Conservation (phyloP, 331 rosid species). For the Acacia concinna region DNA sequence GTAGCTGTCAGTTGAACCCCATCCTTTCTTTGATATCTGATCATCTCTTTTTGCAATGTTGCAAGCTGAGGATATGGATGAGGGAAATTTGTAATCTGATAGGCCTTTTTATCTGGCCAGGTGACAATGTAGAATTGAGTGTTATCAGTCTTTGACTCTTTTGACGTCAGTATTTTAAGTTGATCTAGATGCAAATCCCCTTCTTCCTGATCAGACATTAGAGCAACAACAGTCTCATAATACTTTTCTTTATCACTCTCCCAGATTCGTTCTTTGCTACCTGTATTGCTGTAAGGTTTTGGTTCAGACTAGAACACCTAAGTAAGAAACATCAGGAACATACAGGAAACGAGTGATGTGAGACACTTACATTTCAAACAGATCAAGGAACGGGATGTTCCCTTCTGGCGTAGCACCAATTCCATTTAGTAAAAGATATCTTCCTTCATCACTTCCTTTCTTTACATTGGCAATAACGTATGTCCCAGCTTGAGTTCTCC, state of each 20-base stretch:
- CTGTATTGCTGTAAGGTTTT: slow-evolving; percentile 78
- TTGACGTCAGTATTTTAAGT: slow-evolving; percentile 81
- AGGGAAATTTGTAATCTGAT: slow-evolving; percentile 86
- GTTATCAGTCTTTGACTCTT: slow-evolving; percentile 97
- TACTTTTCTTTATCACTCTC: slow-evolving; percentile 81
- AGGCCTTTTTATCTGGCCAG: slow-evolving; percentile 80
- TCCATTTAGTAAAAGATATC: slow-evolving; percentile 77
- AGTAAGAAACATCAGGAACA: slow-evolving; percentile 19
- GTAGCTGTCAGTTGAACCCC: slow-evolving; percentile 99
- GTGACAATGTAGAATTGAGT: slow-evolving; percentile 76
- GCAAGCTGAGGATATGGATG: slow-evolving; percentile 98
- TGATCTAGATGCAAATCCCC: slow-evolving; percentile 75
- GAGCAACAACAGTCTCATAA: slow-evolving; percentile 82
- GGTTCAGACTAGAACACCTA: slow-evolving; percentile 36
- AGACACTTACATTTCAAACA: slow-evolving; percentile 84
- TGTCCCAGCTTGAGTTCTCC: slow-evolving; percentile 88
- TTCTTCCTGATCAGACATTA: slow-evolving; percentile 91
- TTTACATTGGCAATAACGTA: slow-evolving; percentile 75
- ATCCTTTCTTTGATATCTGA: slow-evolving; percentile 92
- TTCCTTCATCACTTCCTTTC: slow-evolving; percentile 63
- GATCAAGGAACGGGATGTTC: slow-evolving; percentile 93
- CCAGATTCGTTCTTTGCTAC: slow-evolving; percentile 92
- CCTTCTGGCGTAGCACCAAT: slow-evolving; percentile 94
- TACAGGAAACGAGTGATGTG: slow-evolving; percentile 28
- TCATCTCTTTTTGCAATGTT: slow-evolving; percentile 94